Evolutionary conservation across 345 rosid species (phyloP).

Genomic region (Dimocarpus longan): DNA sequence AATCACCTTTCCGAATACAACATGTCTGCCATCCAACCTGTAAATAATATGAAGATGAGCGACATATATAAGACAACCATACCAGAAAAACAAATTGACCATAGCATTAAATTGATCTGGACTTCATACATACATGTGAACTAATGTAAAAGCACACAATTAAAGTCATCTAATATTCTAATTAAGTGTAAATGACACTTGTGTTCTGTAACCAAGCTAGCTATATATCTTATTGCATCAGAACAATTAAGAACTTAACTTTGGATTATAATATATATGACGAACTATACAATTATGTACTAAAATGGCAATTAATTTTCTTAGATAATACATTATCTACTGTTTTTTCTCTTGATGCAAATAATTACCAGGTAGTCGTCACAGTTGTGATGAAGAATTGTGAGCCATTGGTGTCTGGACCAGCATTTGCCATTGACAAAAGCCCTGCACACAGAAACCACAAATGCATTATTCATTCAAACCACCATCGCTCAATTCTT

Average conservation of each 20-base stretch:
- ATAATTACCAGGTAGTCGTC: slow-evolving; percentile 81
- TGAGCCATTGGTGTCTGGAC: slow-evolving; percentile 88
- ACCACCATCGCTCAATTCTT: too few relatives aligned
- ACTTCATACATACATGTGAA: not conserved
- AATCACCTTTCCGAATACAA: slow-evolving; percentile 94
- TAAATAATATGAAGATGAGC: slow-evolving; percentile 8
- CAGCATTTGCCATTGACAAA: slow-evolving; percentile 96
- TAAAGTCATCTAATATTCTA: too few relatives aligned
- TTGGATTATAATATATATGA: not conserved
- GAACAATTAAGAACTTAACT: not conserved
- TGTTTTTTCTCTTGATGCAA: not conserved
- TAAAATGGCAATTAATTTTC: too few relatives aligned
- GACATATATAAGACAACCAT: too few relatives aligned
- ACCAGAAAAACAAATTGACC: not conserved
- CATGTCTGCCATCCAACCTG: slow-evolving; percentile 98
- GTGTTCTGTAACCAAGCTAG: not conserved
- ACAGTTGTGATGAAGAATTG: slow-evolving; percentile 95
- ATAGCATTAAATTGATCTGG: not conserved
- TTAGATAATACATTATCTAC: not conserved
- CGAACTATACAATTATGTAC: not conserved
- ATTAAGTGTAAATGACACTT: not conserved
- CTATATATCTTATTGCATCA: not conserved
- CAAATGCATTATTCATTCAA: not conserved
- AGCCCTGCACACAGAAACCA: slow-evolving; percentile 44
- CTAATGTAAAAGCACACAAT: too few relatives aligned